phyloP scores from a whole-genome alignment of 164 flowering plant genomes.

The Vitis cinerea region DNA sequence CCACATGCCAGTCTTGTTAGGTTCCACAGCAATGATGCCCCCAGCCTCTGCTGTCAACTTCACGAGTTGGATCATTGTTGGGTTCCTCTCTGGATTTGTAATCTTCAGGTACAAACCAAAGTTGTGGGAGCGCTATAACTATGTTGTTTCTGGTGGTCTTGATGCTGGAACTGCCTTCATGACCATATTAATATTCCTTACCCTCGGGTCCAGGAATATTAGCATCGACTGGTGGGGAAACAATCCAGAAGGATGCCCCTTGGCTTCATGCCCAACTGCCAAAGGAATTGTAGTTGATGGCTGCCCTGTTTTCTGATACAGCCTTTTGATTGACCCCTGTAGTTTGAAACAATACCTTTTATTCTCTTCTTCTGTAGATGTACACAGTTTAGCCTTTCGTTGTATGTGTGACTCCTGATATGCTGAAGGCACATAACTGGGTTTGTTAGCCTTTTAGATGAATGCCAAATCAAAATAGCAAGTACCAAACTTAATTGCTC shows the following conservation, averaged over 20 bases:
- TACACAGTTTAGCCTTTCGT: too few species aligned
- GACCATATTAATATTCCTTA: constrained; percentile 25
- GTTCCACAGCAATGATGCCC: constrained; percentile 39
- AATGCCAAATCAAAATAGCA: too few species aligned
- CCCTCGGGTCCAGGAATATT: constrained; percentile 13
- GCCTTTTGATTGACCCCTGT: too few species aligned
- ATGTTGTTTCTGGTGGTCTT: constrained; percentile 37
- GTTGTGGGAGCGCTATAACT: constrained; percentile 35
- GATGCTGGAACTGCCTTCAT: constrained; percentile 48
- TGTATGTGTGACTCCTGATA: too few species aligned
- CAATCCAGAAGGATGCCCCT: constrained; percentile 30
- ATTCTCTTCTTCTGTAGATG: too few species aligned
- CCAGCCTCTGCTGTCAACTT: constrained; percentile 35
- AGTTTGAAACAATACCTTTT: too few species aligned
- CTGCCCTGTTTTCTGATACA: constrained; percentile 24
- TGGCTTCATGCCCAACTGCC: constrained; percentile 37
- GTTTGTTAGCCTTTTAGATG: too few species aligned
- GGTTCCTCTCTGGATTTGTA: constrained; percentile 29
- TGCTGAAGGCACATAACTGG: too few species aligned
- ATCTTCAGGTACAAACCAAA: constrained; percentile 21
- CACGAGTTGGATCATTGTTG: constrained; percentile 32
- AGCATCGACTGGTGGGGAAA: constrained; percentile 35
- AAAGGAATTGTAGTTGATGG: constrained; percentile 23
- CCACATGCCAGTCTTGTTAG: constrained; percentile 33
- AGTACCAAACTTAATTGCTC: too few species aligned